These are phyloP conservation scores for Fusarium agapanthi DNA, from an alignment of 2,329 filamentous ascomycete genomes.

Conservation along the genomic window DNA sequence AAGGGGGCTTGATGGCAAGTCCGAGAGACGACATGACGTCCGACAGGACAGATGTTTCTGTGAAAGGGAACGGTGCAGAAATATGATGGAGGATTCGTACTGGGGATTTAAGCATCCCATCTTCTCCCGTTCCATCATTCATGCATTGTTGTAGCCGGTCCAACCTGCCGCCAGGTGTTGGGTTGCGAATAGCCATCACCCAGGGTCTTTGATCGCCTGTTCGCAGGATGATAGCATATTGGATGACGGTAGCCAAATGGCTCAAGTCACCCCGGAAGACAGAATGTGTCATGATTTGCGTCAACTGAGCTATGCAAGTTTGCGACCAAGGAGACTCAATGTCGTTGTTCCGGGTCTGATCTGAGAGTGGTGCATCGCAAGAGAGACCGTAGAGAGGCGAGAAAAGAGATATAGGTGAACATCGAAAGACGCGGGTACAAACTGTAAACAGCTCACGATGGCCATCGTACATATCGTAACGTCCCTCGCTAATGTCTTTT, in stretches of 20 bases:
- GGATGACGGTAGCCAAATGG: neutral
- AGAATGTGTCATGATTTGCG: neutral
- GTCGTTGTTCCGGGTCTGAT: rapidly evolving
- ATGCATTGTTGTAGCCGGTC: neutral
- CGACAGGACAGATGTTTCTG: too few relatives aligned
- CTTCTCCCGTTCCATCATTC: rapidly evolving
- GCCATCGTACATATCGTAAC: neutral
- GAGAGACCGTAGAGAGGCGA: neutral
- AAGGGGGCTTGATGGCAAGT: rapidly evolving
- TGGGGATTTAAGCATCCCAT: too few relatives aligned
- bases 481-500: rapidly evolving
- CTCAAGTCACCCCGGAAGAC: neutral
- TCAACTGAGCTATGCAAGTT: neutral
- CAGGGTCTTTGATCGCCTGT: neutral
- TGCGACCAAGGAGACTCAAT: neutral
- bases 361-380: neutral
- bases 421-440: neutral
- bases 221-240: neutral
- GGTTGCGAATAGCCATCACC: neutral
- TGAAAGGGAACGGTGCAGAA: rapidly evolving
- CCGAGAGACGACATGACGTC: neutral
- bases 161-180: too few relatives aligned
- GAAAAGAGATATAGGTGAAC: neutral
- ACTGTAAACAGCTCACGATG: neutral
- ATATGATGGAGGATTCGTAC: rapidly evolving